Conservation (phyloP, 768 basidiomycete species). For the Collybia sp. region DNA sequence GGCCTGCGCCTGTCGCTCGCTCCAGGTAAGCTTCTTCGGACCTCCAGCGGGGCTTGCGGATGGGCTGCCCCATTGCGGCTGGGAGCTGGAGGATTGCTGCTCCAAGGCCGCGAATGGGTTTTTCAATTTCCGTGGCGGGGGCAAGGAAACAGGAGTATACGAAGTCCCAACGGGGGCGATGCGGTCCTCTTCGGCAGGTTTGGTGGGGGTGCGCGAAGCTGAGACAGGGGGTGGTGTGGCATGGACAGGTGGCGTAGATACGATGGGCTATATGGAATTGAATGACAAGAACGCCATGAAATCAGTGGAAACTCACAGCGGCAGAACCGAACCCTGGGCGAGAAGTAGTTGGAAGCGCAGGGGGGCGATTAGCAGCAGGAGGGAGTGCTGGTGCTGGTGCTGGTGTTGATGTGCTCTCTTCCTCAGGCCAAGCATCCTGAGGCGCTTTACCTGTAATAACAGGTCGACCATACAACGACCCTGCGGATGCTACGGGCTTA, state of each 20-base stretch:
- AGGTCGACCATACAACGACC: slow-evolving; percentile 36
- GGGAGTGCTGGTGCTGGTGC: slow-evolving; percentile 35
- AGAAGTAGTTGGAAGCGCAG: slow-evolving; percentile 35
- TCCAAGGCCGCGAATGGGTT: slow-evolving; percentile 74
- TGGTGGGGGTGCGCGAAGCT: slow-evolving; percentile 49
- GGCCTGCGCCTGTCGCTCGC: slow-evolving; percentile 85
- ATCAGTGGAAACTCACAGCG: slow-evolving; percentile 15
- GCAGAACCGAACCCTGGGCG: slow-evolving; percentile 35
- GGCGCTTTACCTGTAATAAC: slow-evolving; percentile 35
- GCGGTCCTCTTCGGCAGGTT: slow-evolving; percentile 74
- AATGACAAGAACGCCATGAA: background rate
- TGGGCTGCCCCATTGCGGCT: slow-evolving; percentile 12
- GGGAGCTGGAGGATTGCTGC: slow-evolving; percentile 33
- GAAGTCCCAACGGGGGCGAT: slow-evolving; percentile 85
- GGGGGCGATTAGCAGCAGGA: slow-evolving; percentile 43
- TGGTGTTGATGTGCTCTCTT: slow-evolving; percentile 30
- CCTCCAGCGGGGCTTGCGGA: slow-evolving; percentile 25
- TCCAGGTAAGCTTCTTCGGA: slow-evolving; percentile 87
- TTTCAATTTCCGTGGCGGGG: slow-evolving; percentile 80
- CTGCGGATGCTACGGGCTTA: slow-evolving; percentile 34
- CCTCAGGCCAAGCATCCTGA: slow-evolving; percentile 58
- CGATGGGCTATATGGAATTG: slow-evolving; percentile 9
- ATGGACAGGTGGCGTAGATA: slow-evolving; percentile 12
- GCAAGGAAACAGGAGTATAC: slow-evolving; percentile 84
- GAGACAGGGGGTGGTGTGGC: slow-evolving; percentile 22